These are phyloP conservation scores for Fusarium hainanense DNA, from an alignment of 2,329 filamentous ascomycete genomes.

Conservation along the genomic window DNA sequence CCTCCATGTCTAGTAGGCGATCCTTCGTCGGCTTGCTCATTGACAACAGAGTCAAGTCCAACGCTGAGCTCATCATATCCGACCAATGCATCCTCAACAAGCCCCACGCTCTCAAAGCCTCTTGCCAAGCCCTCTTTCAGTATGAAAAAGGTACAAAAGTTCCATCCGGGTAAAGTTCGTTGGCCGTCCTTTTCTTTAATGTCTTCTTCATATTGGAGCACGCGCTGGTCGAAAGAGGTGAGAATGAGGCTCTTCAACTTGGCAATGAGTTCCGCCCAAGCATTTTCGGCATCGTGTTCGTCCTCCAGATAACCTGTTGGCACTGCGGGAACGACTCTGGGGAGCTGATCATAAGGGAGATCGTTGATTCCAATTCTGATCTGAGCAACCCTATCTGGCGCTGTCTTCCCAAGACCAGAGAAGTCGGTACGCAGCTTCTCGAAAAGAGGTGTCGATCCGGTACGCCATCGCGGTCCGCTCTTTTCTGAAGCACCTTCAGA, in stretches of 20 bases:
- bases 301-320: conserved; percentile 75
- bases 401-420: conserved; percentile 76
- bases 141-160: conserved; percentile 99
- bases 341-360: conserved; percentile 72
- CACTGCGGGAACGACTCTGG: conserved; percentile 71
- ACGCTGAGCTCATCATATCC: conserved; percentile 95
- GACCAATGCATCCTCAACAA: conserved; percentile 93
- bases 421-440: conserved; percentile 94
- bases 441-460: conserved; percentile 82
- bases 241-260: conserved; percentile 91
- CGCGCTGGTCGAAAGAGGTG: conserved; percentile 87
- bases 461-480: conserved; percentile 79
- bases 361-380: conserved; percentile 81
- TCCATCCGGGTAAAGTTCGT: conserved; percentile 90
- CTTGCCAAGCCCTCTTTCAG: conserved; percentile 93
- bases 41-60: conserved; percentile 83
- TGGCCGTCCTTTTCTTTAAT: conserved; percentile 94
- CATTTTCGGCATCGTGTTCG: conserved; percentile 80
- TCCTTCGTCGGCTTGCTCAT: conserved; percentile 73
- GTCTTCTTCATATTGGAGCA: conserved; percentile 95
- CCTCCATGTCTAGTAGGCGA: conserved; percentile 75
- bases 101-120: conserved; percentile 94
- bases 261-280: conserved; percentile 84
- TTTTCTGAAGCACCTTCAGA: conserved; percentile 72
- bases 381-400: conserved; percentile 83